A percentile compares a stretch with the other conserved stretches of the same genome.
phyloP scores from a whole-genome alignment of 2,329 filamentous ascomycete genomes.

The Aquanectria penicillioides region DNA sequence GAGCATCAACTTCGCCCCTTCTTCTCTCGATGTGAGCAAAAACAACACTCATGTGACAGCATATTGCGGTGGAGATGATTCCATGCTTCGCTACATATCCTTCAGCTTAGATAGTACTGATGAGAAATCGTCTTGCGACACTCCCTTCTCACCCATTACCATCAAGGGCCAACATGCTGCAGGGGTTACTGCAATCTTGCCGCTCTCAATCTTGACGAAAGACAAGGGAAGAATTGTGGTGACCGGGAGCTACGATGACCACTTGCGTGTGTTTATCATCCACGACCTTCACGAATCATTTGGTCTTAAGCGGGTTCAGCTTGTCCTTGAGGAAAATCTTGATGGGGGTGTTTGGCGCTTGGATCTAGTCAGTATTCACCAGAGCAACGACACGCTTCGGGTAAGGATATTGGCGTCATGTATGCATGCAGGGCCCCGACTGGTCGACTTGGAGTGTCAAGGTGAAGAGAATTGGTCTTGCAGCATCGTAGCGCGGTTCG shows the following conservation, averaged over 20 bases:
- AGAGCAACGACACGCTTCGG: conserved; percentile 41
- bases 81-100: conserved; percentile 61
- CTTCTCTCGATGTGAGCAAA: conserved; percentile 21
- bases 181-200: conserved; percentile 88
- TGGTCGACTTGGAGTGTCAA: conserved; percentile 62
- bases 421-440: conserved; percentile 86
- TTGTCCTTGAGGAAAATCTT: conserved; percentile 73
- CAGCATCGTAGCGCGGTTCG: conserved; percentile 75
- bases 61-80: conserved; percentile 82
- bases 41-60: conserved; percentile 51
- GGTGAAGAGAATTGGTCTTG: conserved; percentile 65
- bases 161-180: conserved; percentile 72
- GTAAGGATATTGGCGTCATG: conserved; percentile 81
- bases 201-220: conserved; percentile 59
- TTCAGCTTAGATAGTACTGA: conserved; percentile 39
- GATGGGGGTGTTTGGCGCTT: conserved; percentile 90
- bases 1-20: conserved; percentile 71
- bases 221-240: conserved; percentile 69
- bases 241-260: conserved; percentile 93
- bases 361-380: conserved; percentile 62
- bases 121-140: conserved; percentile 23
- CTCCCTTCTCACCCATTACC: conserved; percentile 39
- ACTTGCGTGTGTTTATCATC: conserved; percentile 73
- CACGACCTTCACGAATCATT: conserved; percentile 53
- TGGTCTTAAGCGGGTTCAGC: conserved; percentile 53